These are phyloP conservation scores for Ceratocystis huliohia DNA, from an alignment of 2,329 filamentous ascomycete species.

Conservation along the genomic window DNA sequence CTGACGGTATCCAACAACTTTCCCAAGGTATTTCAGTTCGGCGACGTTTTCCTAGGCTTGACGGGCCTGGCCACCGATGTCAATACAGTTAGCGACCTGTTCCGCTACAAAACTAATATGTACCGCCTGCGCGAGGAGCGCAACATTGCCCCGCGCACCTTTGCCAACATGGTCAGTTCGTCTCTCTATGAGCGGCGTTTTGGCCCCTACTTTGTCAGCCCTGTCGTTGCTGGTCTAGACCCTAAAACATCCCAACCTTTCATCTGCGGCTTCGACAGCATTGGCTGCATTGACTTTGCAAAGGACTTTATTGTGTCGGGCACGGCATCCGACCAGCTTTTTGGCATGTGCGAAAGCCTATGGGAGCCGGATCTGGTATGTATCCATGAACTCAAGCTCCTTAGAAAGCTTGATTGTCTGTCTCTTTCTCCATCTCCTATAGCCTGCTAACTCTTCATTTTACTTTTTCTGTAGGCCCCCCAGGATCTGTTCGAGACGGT, in stretches of 20 bases:
- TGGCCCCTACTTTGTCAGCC: conserved; percentile 90
- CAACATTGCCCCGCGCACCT: conserved; percentile 83
- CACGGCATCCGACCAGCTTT: conserved; percentile 92
- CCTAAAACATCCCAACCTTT: conserved; percentile 89
- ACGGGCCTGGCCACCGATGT: conserved; percentile 96
- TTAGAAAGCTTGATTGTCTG: neutral
- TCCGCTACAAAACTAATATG: conserved; percentile 99
- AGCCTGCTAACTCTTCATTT: neutral
- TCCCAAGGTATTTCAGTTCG: conserved; percentile 98
- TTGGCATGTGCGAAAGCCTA: conserved; percentile 94
- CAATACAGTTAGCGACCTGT: conserved; percentile 83
- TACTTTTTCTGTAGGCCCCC: conserved; percentile 45
- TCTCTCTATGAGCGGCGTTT: conserved; percentile 92
- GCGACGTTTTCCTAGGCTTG: conserved; percentile 86
- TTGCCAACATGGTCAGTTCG: conserved; percentile 88
- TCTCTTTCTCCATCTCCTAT: neutral
- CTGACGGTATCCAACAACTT: conserved; percentile 99
- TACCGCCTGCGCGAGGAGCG: conserved; percentile 98
- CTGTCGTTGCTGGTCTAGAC: conserved; percentile 89
- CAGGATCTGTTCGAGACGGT: conserved; percentile 98
- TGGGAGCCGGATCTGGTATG: conserved; percentile 95
- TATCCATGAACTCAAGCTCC: conserved; percentile 22
- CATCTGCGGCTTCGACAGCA: conserved; percentile 98
- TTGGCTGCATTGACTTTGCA: conserved; percentile 98
- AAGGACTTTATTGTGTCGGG: conserved; percentile 99